Evolutionary conservation across 2,329 filamentous ascomycete genomes (phyloP).

Genomic region (Aspergillus persii): DNA sequence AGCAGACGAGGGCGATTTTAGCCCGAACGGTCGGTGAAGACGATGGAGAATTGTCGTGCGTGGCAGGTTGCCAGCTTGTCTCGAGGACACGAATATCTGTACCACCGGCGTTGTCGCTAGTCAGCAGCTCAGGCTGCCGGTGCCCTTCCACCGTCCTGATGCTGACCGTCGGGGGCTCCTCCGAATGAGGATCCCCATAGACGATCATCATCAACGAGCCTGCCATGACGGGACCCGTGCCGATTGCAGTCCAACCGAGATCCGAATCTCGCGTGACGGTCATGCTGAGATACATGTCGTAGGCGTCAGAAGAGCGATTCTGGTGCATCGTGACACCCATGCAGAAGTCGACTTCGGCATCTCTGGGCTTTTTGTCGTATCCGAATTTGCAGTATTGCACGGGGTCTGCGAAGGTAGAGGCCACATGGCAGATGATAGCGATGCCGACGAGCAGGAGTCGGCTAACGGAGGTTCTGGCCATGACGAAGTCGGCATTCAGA

Average conservation of each 20-base stretch:
- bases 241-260: constrained; percentile 11
- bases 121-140: constrained; percentile 1
- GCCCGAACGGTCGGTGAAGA: not conserved
- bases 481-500: not conserved
- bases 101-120: not conserved
- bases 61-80: not conserved
- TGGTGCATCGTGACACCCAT: constrained; percentile 8
- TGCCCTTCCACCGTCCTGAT: constrained; percentile 7
- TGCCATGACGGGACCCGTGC: constrained; percentile 11
- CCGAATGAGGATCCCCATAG: constrained; percentile 8
- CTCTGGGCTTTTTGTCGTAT: not conserved
- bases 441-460: not conserved
- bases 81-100: constrained; percentile 2
- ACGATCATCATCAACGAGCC: constrained; percentile 10
- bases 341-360: constrained; percentile 8
- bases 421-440: not conserved
- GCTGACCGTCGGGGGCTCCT: constrained; percentile 5
- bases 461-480: not conserved
- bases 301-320: constrained; percentile 3
- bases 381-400: constrained; percentile 13
- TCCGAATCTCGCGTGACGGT: constrained; percentile 6
- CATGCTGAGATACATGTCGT: constrained; percentile 11
- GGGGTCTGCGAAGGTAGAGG: not conserved
- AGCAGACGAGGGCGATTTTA: constrained; percentile 5
- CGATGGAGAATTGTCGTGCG: not conserved